Conservation (phyloP, 345 rosid genomes). For the Litchi chinensis region DNA sequence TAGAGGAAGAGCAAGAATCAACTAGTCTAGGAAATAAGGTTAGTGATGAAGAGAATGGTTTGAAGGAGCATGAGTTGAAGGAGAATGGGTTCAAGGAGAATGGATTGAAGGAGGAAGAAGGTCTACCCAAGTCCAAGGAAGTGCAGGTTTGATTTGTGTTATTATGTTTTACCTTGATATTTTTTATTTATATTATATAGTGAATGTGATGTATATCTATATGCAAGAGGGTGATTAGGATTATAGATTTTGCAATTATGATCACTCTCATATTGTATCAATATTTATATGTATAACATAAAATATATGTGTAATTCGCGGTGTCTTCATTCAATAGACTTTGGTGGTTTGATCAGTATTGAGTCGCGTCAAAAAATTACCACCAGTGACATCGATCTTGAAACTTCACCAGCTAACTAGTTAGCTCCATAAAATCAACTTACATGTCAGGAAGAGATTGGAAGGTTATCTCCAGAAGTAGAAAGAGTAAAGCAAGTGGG, state of each 20-base stretch:
- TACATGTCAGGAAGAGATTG: no score
- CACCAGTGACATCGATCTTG: no score
- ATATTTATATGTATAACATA: not conserved
- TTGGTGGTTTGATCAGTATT: not conserved
- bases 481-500: not conserved
- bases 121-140: not conserved
- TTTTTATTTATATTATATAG: constrained; percentile 4
- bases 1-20: constrained; percentile 44
- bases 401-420: no score
- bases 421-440: no score
- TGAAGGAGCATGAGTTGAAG: constrained; percentile 18
- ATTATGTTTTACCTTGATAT: not conserved
- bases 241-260: not conserved
- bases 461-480: not conserved
- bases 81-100: not conserved
- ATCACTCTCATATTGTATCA: not conserved
- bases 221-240: not conserved
- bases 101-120: constrained; percentile 24
- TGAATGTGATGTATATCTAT: constrained; percentile 12
- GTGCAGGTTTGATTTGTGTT: constrained; percentile 16
- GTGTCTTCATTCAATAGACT: not conserved
- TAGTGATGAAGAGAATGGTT: constrained; percentile 29
- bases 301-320: not conserved
- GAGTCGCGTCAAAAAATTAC: no score
- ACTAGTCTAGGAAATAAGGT: constrained; percentile 13